Evolutionary conservation across 1,284 basidiomycete genomes (phyloP).

Genomic region (Microbotryum silenes-acaulis): DNA sequence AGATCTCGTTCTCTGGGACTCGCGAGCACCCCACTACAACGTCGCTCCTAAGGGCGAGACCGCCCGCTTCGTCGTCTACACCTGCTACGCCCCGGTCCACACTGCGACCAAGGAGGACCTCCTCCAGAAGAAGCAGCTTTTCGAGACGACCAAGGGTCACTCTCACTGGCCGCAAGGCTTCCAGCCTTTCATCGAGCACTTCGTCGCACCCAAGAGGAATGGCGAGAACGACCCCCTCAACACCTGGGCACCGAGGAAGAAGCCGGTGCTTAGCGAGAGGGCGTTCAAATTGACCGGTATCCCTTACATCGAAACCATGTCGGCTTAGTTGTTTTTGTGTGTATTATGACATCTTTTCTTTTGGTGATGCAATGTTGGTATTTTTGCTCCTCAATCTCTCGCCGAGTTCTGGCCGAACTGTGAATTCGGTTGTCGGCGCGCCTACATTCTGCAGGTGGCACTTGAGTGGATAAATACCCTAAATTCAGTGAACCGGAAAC

Average conservation of each 20-base stretch:
- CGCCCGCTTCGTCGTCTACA: constrained; percentile 16
- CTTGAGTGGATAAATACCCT: too few species aligned
- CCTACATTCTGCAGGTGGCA: too few species aligned
- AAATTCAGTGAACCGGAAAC: too few species aligned
- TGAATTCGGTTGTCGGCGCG: too few species aligned
- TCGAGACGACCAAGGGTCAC: constrained; percentile 14
- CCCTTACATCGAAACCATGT: constrained; percentile 9
- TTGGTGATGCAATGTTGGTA: too few species aligned
- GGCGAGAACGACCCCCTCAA: constrained; percentile 16
- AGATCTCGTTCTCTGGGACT: constrained; percentile 20
- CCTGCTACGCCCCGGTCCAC: constrained; percentile 9
- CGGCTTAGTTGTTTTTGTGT: too few species aligned
- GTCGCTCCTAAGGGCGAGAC: constrained; percentile 5
- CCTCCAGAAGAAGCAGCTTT: constrained; percentile 10
- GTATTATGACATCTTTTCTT: too few species aligned
- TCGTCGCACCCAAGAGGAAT: constrained; percentile 10
- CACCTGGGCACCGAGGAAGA: constrained; percentile 11
- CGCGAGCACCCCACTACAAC: constrained; percentile 15
- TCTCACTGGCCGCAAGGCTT: constrained; percentile 21
- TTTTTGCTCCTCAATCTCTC: too few species aligned
- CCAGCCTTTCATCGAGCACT: constrained; percentile 6
- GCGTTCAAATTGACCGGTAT: constrained; percentile 16
- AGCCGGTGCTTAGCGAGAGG: constrained; percentile 15
- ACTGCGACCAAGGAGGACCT: constrained; percentile 19
- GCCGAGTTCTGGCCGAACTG: too few species aligned